Base-by-base conservation (phyloP, 2,329 filamentous ascomycete genomes). In the Tothia fuscella region DNA sequence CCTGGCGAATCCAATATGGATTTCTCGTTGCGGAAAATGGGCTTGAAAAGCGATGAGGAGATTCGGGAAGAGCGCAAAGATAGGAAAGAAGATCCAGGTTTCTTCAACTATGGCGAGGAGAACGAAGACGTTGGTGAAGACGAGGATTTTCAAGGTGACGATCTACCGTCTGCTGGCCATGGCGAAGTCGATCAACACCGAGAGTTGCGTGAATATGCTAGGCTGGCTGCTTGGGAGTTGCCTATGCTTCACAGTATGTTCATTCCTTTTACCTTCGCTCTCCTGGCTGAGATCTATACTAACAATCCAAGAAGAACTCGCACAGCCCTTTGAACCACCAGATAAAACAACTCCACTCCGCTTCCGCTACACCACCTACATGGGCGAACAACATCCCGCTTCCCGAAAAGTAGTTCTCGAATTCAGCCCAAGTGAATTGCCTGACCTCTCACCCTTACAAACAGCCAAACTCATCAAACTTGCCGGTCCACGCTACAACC, bases 361-460 rank as follows among this genome's bases (percentile, higher is more conserved):
- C 53, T 98, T 95, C 77, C 81, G 91, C 54, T 95, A 94, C 68
- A 98, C 91, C 13, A 88, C 82, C 28, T 96, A 96, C 65, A 81
- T 98, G 73, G 89, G 89, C 53, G 91, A 96, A 64, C 69, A 75
- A 43, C 93, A 98, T 64, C 89, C 91, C 0, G 86, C 89, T 3
- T 78, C 87, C 62, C 80, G 78, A 57, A 98, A 98, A 69, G 88
- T 98, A 16, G 88, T 96, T 10, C 78, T 96, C 42, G 84, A 95
- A 58, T 93, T 96, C 63, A 76, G 72, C 48, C 80, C 82, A 13
- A 62, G 64, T 43, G 86, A 94, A 62, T 65, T 95, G 47, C 60
- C 59, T 14, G 65, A 71, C 46, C 71, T 94, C 42, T 78, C 72
- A 19, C 64, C 74, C 13, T 62, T 70, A 28, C 84, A 95, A 63